phyloP scores from a whole-genome alignment of 257 asterid species.

The Euphrasia confusa region DNA sequence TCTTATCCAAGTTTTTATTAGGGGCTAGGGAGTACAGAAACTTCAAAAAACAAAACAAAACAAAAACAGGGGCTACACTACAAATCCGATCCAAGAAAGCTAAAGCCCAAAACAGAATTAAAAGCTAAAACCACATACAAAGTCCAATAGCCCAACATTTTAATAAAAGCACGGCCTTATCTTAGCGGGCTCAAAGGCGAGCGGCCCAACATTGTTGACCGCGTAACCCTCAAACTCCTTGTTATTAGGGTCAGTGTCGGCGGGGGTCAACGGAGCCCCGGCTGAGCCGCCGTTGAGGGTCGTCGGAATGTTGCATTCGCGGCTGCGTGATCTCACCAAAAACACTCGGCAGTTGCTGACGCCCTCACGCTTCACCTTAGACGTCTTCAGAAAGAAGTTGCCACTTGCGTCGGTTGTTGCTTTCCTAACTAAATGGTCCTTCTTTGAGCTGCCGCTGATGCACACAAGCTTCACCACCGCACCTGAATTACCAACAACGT shows the following conservation, averaged over 20 bases:
- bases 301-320: constrained; percentile 33
- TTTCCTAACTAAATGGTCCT: constrained; percentile 8
- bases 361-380: constrained; percentile 21
- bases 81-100: no score
- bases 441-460: constrained; percentile 27
- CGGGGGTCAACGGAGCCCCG: constrained; percentile 32
- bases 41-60: no score
- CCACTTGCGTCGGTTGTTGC: constrained; percentile 42
- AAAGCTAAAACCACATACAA: no score
- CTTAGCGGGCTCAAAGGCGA: constrained; percentile 38
- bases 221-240: not conserved
- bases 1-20: no score
- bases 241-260: not conserved
- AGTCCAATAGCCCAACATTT: no score
- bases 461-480: constrained; percentile 36
- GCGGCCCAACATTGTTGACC: constrained; percentile 42
- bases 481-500: constrained; percentile 13
- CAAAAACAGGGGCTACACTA: no score
- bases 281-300: constrained; percentile 29
- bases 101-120: no score
- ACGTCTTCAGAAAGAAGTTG: constrained; percentile 31
- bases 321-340: constrained; percentile 30
- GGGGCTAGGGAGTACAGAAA: no score
- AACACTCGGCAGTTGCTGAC: constrained; percentile 34
- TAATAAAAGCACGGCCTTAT: constrained; percentile 25